A percentile compares a stretch with the other conserved stretches of the same genome.
phyloP scores from a whole-genome alignment of 371 early-diverging fungal species.

The Mortierella sp. region DNA sequence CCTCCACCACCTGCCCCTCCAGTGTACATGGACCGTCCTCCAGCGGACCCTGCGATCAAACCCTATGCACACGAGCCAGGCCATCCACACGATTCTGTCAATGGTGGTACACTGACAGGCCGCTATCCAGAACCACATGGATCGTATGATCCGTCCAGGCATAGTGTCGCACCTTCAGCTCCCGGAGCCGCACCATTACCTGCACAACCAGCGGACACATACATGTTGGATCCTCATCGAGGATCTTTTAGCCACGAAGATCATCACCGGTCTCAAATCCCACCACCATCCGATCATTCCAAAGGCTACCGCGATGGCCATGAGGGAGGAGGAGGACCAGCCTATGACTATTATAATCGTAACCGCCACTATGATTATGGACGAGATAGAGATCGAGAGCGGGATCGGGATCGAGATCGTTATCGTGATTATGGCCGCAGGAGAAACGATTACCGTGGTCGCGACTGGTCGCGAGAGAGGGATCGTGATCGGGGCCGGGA shows the following conservation, averaged over 20 bases:
- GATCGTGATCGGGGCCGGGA: conserved; percentile 35
- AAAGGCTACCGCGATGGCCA: conserved; percentile 27
- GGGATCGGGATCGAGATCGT: conserved; percentile 27
- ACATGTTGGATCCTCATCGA: conserved; percentile 16
- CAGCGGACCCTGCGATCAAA: conserved; percentile 4
- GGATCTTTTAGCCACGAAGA: conserved; percentile 17
- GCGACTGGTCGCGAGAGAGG: conserved; percentile 48
- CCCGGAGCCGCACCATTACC: not conserved
- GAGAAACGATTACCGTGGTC: conserved; percentile 26
- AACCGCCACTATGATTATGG: conserved; percentile 35
- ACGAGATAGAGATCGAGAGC: conserved; percentile 33
- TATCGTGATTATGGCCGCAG: conserved; percentile 37
- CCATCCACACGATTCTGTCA: conserved; percentile 1
- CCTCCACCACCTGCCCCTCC: conserved; percentile 20
- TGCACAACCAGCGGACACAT: conserved; percentile 7
- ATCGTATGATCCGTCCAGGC: conserved; percentile 11
- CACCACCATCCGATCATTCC: conserved; percentile 7
- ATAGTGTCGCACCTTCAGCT: conserved; percentile 7
- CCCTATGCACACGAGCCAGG: conserved; percentile 4
- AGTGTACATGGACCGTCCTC: conserved; percentile 5
- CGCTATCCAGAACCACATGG: conserved; percentile 4
- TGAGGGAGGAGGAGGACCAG: conserved; percentile 7
- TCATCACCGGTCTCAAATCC: conserved; percentile 9
- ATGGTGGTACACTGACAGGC: not conserved
- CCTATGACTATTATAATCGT: conserved; percentile 37